Base-by-base conservation (phyloP, 805 yeast species). In the Starmera amethionina region DNA sequence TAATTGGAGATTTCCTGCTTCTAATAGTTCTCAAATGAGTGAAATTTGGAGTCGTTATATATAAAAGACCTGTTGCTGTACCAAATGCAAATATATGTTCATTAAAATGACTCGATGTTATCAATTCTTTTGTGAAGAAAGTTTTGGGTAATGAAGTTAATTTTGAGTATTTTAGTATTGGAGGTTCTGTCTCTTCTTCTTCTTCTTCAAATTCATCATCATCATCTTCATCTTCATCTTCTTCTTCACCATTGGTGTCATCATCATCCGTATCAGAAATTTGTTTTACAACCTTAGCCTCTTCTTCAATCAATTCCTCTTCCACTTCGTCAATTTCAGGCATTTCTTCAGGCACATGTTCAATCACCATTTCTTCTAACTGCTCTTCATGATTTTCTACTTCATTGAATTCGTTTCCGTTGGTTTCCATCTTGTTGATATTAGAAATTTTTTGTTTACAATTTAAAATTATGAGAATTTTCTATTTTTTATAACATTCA, bases 31-130 rank as follows among this genome's bases (percentile, higher is more conserved):
- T 68, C 1, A 88, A 63, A 0, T 80, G 59, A 7, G 70, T 61
- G 46, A 82, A 70, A 31, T 77, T 77, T 0, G 86, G 70, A 9
- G 66, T 65, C 2, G 84, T 71, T 13, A 90, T 59, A 48, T 85
- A 88, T 2, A 90, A 59, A 3, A 84, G 61, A 0, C 97, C 97
- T 0, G 93, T 76, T 49, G 93, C 96, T 0, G 97, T 86, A 1
- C 94, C 97, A 64, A 87, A 84, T 10, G 83, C 76, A 44, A 82
- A 75, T 31, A 81, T 68, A 2, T 66, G 58, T 3, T 79, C 82
- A 40, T 72, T 70, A 42, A 83, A 73, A 14, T 67, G 62, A 44
- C 82, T 75, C 0, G 87, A 63, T 2, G 97, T 85, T 0, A 93
- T 73, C 0, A 94, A 82, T 54, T 93, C 97, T 36, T 75, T 72